Conservation (phyloP, 2,329 filamentous ascomycete species). For the Beauveria asiatica region DNA sequence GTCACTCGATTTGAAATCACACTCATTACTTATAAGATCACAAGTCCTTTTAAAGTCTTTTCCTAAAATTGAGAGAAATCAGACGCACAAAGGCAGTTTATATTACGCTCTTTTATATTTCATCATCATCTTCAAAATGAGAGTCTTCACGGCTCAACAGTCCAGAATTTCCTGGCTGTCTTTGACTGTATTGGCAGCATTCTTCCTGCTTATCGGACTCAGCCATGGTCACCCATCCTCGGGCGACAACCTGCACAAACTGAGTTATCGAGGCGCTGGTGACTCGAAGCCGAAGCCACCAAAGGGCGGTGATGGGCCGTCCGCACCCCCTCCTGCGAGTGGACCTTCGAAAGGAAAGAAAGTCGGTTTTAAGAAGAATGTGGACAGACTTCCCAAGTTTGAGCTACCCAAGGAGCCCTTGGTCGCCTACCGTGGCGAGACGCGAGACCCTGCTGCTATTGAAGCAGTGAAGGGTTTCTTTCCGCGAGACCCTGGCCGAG, state of each 20-base stretch:
- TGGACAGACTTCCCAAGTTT: not conserved
- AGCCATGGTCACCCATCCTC: not conserved
- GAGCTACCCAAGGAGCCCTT: not conserved
- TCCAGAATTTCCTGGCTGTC: not conserved
- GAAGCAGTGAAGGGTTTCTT: not conserved
- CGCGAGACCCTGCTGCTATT: not conserved
- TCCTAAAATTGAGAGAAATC: not conserved
- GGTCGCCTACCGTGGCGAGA: not conserved
- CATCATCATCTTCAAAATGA: not conserved
- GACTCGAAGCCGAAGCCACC: not conserved
- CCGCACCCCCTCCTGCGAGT: not conserved
- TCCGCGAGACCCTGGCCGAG: not conserved
- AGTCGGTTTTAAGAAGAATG: not conserved
- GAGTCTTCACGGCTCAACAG: not conserved
- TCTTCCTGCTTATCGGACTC: not conserved
- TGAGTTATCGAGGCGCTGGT: not conserved
- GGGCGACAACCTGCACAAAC: not conserved
- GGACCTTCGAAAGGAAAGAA: not conserved
- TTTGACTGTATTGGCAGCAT: not conserved
- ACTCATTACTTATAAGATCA: not conserved
- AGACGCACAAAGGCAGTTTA: not conserved
- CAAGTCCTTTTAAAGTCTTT: not conserved
- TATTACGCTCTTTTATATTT: not conserved
- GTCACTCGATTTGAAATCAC: not conserved
- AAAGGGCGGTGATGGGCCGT: not conserved